Conservation (phyloP, 441 rosid species). For the Populus hybrid region DNA sequence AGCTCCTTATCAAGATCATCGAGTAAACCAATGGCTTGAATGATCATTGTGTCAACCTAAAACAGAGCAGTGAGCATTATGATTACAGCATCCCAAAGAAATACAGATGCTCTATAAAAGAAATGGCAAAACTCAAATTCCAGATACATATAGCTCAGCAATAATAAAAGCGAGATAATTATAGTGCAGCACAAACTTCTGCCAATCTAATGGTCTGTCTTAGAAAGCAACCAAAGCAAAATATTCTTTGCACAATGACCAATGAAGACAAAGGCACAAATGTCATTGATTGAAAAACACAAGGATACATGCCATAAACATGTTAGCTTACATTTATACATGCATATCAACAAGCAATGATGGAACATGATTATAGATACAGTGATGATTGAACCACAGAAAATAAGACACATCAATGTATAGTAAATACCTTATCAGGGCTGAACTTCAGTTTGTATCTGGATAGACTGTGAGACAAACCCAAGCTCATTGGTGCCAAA, state of each 20-base stretch:
- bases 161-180: background rate
- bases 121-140: background rate
- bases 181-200: background rate
- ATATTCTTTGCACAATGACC: background rate
- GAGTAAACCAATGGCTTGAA: constrained; percentile 88
- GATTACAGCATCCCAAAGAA: background rate
- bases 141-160: background rate
- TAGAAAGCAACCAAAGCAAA: background rate
- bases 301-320: background rate
- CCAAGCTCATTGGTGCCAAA: constrained; percentile 94
- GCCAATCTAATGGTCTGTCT: background rate
- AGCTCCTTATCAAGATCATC: constrained; percentile 95
- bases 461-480: constrained; percentile 88
- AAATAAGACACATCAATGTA: background rate
- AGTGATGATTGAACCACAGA: background rate
- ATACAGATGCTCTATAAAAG: background rate
- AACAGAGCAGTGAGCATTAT: constrained; percentile 8
- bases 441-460: constrained; percentile 89
- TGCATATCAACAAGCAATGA: background rate
- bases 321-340: background rate
- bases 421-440: constrained; percentile 68
- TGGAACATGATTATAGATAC: background rate
- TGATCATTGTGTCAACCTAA: constrained; percentile 91
- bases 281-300: background rate
- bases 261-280: background rate